Evolutionary conservation across 2,329 filamentous ascomycete species (phyloP).

Genomic region (Fusarium pseudograminearum): DNA sequence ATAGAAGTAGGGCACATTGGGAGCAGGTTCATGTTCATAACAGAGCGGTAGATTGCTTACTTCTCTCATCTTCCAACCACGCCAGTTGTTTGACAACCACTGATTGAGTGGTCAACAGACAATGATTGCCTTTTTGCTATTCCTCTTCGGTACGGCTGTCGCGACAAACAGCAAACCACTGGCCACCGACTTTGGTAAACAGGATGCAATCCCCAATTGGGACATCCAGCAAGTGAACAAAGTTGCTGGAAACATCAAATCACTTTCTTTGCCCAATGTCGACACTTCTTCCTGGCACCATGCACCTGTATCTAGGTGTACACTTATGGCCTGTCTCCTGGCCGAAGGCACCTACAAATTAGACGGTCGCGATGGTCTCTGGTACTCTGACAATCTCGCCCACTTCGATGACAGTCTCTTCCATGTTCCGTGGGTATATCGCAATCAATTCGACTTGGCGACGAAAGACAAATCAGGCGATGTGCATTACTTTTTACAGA

Average conservation of each 20-base stretch:
- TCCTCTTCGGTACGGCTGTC: not conserved
- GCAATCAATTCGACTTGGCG: not conserved
- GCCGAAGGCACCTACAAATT: not conserved
- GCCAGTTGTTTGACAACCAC: not conserved
- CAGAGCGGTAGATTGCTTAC: not conserved
- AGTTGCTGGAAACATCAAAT: not conserved
- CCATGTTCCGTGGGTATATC: not conserved
- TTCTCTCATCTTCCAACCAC: no score
- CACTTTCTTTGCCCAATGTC: not conserved
- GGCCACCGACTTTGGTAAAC: not conserved
- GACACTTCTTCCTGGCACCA: not conserved
- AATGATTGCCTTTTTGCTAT: not conserved
- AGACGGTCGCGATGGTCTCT: not conserved
- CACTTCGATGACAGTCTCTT: not conserved
- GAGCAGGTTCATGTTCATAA: not conserved
- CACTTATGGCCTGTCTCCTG: not conserved
- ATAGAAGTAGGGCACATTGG: not conserved
- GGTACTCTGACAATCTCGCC: conserved; percentile 2
- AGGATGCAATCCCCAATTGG: not conserved
- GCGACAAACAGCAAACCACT: not conserved
- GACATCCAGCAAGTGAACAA: not conserved
- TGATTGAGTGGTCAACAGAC: not conserved
- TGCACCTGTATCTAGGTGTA: not conserved
- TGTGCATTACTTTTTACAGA: not conserved
- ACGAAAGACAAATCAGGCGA: no score